phyloP scores from a whole-genome alignment of 257 asterid genomes.

The Solanum dulcamara region DNA sequence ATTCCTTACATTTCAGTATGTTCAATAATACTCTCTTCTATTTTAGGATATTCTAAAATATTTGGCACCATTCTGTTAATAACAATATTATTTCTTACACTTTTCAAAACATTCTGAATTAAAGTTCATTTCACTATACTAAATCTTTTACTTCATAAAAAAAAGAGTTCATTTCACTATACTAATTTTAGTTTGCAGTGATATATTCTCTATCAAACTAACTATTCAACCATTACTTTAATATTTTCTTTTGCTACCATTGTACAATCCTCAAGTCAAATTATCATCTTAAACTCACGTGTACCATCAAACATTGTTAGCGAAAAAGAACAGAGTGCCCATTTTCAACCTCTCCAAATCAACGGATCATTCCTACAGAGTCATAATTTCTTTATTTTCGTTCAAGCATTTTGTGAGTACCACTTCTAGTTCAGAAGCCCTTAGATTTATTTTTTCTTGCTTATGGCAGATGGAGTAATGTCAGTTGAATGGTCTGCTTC shows the following conservation, averaged over 20 bases:
- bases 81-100: not conserved
- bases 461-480: conserved; percentile 84
- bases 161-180: not conserved
- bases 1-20: not conserved
- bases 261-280: not conserved
- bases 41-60: not conserved
- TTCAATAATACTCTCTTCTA: not conserved
- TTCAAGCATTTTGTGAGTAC: not conserved
- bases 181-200: not conserved
- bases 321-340: not conserved
- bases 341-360: not conserved
- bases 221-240: not conserved
- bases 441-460: not conserved
- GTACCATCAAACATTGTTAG: not conserved
- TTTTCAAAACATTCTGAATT: not conserved
- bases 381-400: not conserved
- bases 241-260: not conserved
- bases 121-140: not conserved
- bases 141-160: too few species aligned
- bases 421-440: not conserved
- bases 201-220: not conserved
- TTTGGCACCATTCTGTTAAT: not conserved
- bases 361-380: not conserved
- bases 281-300: not conserved
- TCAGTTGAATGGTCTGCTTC: conserved; percentile 96